Conservation (phyloP, 192 early-diverging fungal genomes). For the Podila epigama region DNA sequence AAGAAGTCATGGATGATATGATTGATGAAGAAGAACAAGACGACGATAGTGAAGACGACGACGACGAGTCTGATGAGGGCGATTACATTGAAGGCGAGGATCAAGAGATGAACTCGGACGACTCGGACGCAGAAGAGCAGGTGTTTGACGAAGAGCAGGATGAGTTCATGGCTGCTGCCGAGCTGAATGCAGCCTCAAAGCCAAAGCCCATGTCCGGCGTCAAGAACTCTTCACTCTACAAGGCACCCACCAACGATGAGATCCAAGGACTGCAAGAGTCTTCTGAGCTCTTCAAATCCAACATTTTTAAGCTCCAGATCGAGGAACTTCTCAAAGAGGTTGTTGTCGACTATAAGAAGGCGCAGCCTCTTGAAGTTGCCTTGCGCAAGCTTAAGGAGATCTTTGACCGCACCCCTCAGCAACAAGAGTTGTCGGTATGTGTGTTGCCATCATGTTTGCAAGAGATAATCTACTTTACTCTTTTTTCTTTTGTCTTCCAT, state of each 20-base stretch:
- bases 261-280: conserved; percentile 86
- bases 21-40: conserved; percentile 58
- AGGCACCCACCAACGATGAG: conserved; percentile 78
- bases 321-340: conserved; percentile 80
- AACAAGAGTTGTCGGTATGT: conserved; percentile 61
- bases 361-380: conserved; percentile 65
- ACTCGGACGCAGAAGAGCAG: conserved; percentile 24
- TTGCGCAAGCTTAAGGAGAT: conserved; percentile 74
- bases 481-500: too few relatives aligned
- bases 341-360: conserved; percentile 64
- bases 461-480: neutral
- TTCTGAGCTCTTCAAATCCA: conserved; percentile 84
- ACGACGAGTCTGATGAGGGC: conserved; percentile 52
- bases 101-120: conserved; percentile 19
- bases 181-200: conserved; percentile 36
- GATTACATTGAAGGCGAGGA: conserved; percentile 54
- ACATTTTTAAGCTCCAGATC: conserved; percentile 91
- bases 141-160: conserved; percentile 37
- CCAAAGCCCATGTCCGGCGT: conserved; percentile 19
- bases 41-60: conserved; percentile 59
- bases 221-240: conserved; percentile 51
- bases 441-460: neutral
- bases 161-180: conserved; percentile 46
- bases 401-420: conserved; percentile 65
- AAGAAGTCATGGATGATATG: conserved; percentile 39